These are phyloP conservation scores for Sugiyamaella grinbergsii DNA, from an alignment of 1,139 yeast species.

Conservation along the genomic window DNA sequence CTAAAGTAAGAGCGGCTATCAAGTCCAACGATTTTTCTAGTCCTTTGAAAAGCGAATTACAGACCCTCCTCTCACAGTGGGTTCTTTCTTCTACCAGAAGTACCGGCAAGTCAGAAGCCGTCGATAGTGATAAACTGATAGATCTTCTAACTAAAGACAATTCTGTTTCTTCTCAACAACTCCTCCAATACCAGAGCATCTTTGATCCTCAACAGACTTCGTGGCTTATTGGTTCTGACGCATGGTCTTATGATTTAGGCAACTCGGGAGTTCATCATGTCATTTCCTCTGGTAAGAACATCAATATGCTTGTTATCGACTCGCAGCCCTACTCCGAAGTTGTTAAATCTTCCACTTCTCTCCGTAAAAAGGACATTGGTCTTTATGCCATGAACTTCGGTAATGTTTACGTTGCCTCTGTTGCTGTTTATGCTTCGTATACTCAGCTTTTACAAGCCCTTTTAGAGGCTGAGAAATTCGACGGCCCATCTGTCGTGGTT, in stretches of 20 bases:
- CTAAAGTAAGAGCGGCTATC: conserved; percentile 53
- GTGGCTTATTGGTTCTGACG: conserved; percentile 93
- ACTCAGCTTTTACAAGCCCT: conserved; percentile 90
- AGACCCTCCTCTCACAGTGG: conserved; percentile 71
- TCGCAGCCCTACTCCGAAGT: conserved; percentile 74
- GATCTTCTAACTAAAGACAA: conserved; percentile 45
- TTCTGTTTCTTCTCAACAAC: conserved; percentile 47
- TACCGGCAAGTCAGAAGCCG: conserved; percentile 34
- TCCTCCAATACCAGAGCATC: conserved; percentile 51
- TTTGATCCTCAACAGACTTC: conserved; percentile 52
- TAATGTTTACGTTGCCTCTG: conserved; percentile 88
- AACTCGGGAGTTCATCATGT: conserved; percentile 89
- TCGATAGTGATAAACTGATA: conserved; percentile 44
- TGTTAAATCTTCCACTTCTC: conserved; percentile 31
- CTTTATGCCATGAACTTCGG: conserved; percentile 95
- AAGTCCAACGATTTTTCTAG: conserved; percentile 53
- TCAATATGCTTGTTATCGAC: conserved; percentile 85
- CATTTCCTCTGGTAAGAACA: conserved; percentile 69
- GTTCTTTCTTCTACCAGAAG: conserved; percentile 42
- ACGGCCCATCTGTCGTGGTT: conserved; percentile 88
- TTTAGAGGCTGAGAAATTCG: conserved; percentile 80
- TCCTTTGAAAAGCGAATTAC: conserved; percentile 51
- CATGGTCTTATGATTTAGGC: conserved; percentile 94
- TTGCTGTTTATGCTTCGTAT: conserved; percentile 90
- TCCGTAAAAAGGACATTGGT: conserved; percentile 89